Evolutionary conservation across 2,329 filamentous ascomycete species (phyloP).

Genomic region (Clarireedia sp.): DNA sequence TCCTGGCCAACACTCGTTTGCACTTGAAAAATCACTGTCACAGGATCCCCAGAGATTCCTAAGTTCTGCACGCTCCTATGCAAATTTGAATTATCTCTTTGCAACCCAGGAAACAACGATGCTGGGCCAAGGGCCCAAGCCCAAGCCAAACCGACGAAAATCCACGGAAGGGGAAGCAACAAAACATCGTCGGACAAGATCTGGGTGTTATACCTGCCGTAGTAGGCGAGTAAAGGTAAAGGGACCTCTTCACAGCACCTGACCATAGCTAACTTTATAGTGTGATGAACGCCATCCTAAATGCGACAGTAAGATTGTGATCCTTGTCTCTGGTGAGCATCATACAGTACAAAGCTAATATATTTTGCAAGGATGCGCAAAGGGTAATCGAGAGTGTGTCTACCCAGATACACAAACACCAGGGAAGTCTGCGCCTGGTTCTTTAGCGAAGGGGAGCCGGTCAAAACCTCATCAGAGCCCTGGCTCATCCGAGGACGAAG

Average conservation of each 20-base stretch:
- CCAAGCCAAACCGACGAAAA: slow-evolving; percentile 25
- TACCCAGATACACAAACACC: slow-evolving; percentile 65
- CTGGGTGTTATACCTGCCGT: slow-evolving; percentile 89
- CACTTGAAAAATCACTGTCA: not conserved
- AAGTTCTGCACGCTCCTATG: slow-evolving; percentile 8
- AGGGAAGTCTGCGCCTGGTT: slow-evolving; percentile 20
- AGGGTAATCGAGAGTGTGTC: slow-evolving; percentile 81
- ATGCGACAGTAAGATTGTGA: slow-evolving; percentile 59
- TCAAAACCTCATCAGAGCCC: slow-evolving; percentile 30
- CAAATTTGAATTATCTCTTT: slow-evolving; percentile 27
- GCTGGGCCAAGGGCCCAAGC: slow-evolving; percentile 16
- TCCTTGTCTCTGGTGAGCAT: not conserved
- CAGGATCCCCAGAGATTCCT: slow-evolving; percentile 1
- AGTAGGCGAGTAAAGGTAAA: slow-evolving; percentile 74
- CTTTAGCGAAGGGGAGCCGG: slow-evolving; percentile 31
- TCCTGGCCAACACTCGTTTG: not conserved
- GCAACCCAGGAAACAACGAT: slow-evolving; percentile 24
- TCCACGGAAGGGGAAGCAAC: slow-evolving; percentile 38
- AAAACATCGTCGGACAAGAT: slow-evolving; percentile 88
- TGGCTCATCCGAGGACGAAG: slow-evolving; percentile 47
- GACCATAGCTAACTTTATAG: slow-evolving; percentile 38
- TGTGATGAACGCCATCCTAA: slow-evolving; percentile 85
- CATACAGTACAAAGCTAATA: slow-evolving; percentile 17
- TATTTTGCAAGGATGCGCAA: slow-evolving; percentile 63
- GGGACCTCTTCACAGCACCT: not conserved